Evolutionary conservation across 192 early-diverging fungal genomes (phyloP), one percentile per base, ranked within the genome.

Genomic region (Gamsiella multidivaricata): DNA sequence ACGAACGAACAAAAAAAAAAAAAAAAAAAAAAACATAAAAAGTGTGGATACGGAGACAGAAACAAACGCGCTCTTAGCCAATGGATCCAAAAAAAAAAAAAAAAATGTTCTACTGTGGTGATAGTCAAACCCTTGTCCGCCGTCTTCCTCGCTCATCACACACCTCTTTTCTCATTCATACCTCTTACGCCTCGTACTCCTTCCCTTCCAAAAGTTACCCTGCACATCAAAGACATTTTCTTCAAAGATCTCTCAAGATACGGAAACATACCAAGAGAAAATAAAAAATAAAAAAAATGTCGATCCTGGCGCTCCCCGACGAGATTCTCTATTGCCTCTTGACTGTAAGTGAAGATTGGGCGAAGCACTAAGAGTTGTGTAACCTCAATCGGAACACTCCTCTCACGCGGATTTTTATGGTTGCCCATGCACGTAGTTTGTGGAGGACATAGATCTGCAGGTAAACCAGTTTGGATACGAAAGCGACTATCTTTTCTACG

Each of bases 381-480:
- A 22, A 23, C 6, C n/a, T 23, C 2, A 23, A 9, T 1, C 14
- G 22, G 20, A 22, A 22, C 32, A 36, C 60, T 64, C 22, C 25
- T 14, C 53, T 39, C 23, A n/a, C 32, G 11, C 25, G 14, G 2
- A 45, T 49, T 49, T 36, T 25, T 34, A 22, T 43, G 34, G n/a
- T 28, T n/a, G n/a, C n/a, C n/a, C n/a, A 9, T 39, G n/a, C 32
- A 10, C 10, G 15, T 41, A 74, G 70, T 74, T 50, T 51, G 70
- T 34, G 5, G 70, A 74, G 23, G 70, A 74, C 17, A 65, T 45
- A 17, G 70, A 74, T 45, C 55, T 74, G 11, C 70, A 65, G 63
- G 70, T 74, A 58, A 49, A 29, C 6, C n/a, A 25, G 25, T n/a
- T n/a, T n/a, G n/a, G n/a, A n/a, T n/a, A n/a, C n/a, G n/a, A n/a